Percentiles rank a stretch among this genome's conserved stretches.
phyloP scores from a whole-genome alignment of 305 asterid species.

The Petunia hybrid region DNA sequence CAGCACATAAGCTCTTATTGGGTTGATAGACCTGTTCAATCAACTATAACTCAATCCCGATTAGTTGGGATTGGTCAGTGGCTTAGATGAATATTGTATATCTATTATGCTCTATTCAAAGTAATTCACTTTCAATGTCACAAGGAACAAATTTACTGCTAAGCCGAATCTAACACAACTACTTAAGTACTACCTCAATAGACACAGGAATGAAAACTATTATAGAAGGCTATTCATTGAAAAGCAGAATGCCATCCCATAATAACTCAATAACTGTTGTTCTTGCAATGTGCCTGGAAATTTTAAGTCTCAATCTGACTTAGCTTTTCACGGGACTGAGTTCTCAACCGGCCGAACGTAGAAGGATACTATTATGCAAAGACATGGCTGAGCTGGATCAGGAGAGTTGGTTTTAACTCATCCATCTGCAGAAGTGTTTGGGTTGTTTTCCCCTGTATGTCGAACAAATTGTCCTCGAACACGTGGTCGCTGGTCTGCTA shows the following conservation, averaged over 20 bases:
- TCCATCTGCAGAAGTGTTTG: conserved; percentile 34
- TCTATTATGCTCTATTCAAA: not conserved
- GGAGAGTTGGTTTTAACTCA: conserved; percentile 1
- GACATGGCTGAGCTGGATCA: not conserved
- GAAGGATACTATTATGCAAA: not conserved
- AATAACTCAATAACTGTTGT: not conserved
- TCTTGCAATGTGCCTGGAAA: not conserved
- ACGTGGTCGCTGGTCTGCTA: conserved; percentile 43
- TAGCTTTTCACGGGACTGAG: not conserved
- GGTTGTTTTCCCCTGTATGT: conserved; percentile 31
- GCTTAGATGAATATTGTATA: not conserved
- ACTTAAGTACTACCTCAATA: not conserved
- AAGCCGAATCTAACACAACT: not conserved
- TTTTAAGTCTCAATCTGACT: not conserved
- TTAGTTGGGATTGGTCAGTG: not conserved
- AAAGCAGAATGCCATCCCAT: not conserved
- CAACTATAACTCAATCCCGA: not conserved
- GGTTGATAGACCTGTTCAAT: not conserved
- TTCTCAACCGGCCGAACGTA: not conserved
- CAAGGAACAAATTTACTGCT: not conserved
- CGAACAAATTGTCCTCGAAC: conserved; percentile 44
- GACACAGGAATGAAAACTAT: not conserved
- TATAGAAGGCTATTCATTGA: conserved; percentile 26
- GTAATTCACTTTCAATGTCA: not conserved
- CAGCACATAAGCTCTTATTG: not conserved